Base-by-base conservation (phyloP, 139 green algal species). In the Picochlorum sp. region DNA sequence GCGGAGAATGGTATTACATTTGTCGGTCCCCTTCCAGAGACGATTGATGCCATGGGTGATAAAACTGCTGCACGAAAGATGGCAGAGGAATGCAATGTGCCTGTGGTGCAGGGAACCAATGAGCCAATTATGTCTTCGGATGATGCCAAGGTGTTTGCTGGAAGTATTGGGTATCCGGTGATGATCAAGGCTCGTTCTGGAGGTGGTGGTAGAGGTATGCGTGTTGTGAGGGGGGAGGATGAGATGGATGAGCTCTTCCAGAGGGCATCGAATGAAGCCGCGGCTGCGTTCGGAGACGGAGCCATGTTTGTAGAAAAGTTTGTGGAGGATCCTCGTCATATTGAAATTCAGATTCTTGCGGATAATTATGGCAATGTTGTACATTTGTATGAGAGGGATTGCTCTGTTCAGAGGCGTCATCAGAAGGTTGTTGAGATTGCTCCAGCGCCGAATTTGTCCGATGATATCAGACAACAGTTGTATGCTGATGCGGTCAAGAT, bases 281-380 rank as follows among this genome's bases (percentile, higher is more conserved):
- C 68, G 38, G 75, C 79, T 9, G 89, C 90, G 8, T 98, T 98
- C 78, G 92, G 90, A 49, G 89, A 98, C 63, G 88, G 87, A 34
- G 76, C 80, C 66, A 97, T 98, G 86, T 97, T 98, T 62, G 74
- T 96, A 2, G 92, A 98, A 75, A 90, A 91, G 66, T 96, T 87
- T 73, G 82, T 98, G 54, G 84, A 95, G 75, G 78, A 91, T 56
- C 89, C 92, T 18, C 73, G 88, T 23, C 71, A 79, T 73, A 86
- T 90, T 37, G 85, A 89, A 60, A 71, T 92, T 7, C 86, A 97
- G 77, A 90, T 98, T 47, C 68, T 98, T 60, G 92, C 86, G 2
- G 93, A 98, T 76, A 60, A 78, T 44, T 79, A 96, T 57, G 93
- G 93, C 71, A 96, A 96, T 69, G 84, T 92, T 21, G 82, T 98